Base-by-base conservation (phyloP, 1,139 yeast genomes). In the Geotrichum candidum region DNA sequence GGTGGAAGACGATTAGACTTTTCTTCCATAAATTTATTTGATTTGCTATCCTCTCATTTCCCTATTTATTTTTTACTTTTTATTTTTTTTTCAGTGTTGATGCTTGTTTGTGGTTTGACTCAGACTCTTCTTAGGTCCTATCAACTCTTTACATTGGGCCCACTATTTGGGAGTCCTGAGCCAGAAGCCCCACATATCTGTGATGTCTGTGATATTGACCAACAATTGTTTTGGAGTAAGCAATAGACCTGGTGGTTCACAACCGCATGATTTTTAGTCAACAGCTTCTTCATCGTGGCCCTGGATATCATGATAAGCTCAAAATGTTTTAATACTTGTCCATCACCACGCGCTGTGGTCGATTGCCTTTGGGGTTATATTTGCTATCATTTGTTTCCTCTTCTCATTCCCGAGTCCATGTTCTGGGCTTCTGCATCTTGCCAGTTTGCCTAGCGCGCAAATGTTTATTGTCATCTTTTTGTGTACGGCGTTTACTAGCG, bases 21-120 rank as follows among this genome's bases (percentile, higher is more conserved):
- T 73, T 84, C 59, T 82, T 84, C 64, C 81, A 85, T 3, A 87
- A 84, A 70, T 84, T 84, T 70, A 82, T 84, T 48, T 84, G 86
- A 67, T 75, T 84, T 64, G 87, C 87, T 11, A 83, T 83, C 63
- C 79, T 84, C 82, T 82, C 86, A 23, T 84, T 84, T 69, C 88
- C 88, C 0, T 82, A 86, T 86, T 81, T 86, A 5, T 84, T 81
- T 68, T 81, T 18, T 18, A 18, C 1, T 18, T 18, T 18, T 18
- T 18, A 18, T 18, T 18, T 18, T 86, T 6, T 84, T 81, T 68
- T 81, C 86, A 1, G 84, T 83, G 1, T 73, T 84, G 41, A 87
- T 87, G 0, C 71, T 84, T 29, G 80, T 84, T 1, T 85, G 86
- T 1, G 88, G 87, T 0, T 72, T 84, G 31, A 80, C 84, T 46